phyloP scores from a whole-genome alignment of 2,329 filamentous ascomycete species.

The Ceratocystis lukuohia region DNA sequence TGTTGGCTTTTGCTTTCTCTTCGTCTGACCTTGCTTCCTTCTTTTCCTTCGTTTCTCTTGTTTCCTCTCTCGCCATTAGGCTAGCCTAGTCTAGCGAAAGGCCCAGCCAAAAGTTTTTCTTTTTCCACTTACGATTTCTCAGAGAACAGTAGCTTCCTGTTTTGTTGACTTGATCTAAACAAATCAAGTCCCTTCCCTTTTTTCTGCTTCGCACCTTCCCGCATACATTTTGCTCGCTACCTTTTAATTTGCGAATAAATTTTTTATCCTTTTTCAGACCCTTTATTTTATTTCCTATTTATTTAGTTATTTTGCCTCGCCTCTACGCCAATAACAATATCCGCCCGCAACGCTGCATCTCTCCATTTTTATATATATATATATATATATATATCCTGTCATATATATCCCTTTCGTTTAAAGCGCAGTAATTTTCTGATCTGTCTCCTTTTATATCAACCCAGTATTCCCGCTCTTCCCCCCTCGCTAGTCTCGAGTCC shows the following conservation, averaged over 20 bases:
- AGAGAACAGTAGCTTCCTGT: not conserved
- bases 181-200: not conserved
- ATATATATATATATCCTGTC: not conserved
- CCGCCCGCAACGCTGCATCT: not conserved
- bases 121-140: not conserved
- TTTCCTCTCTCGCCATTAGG: not conserved
- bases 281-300: not conserved
- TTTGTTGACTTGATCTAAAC: not conserved
- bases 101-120: not conserved
- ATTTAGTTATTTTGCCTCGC: not conserved
- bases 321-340: not conserved
- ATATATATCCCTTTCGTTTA: constrained; percentile 3
- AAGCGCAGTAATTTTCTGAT: not conserved
- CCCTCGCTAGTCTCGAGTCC: not conserved
- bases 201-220: constrained; percentile 3
- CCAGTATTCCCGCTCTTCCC: not conserved
- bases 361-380: not conserved
- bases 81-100: not conserved
- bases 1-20: too few species aligned
- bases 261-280: not conserved
- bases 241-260: not conserved
- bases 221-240: not conserved
- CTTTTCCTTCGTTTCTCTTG: not conserved
- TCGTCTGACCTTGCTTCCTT: constrained; percentile 1
- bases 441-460: constrained; percentile 3